Evolutionary conservation across 2,329 filamentous ascomycete genomes (phyloP), one percentile per base, ranked within the genome.

Genomic region (Blastomyces emzantsi): DNA sequence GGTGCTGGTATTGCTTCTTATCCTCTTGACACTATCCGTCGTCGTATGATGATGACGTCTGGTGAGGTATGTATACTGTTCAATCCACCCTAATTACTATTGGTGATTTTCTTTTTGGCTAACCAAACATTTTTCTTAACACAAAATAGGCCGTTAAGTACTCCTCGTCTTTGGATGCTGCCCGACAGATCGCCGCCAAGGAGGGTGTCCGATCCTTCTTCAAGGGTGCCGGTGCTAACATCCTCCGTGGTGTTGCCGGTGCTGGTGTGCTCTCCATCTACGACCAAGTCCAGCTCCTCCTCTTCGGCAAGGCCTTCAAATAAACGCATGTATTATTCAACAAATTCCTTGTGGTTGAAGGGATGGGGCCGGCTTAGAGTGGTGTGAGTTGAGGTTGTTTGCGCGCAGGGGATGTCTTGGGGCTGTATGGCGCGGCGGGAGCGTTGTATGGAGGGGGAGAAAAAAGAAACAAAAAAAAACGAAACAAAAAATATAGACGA

Each of bases 191-290:
- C 79, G 81, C 97, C 77, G 92, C 92, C 84, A 90, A 80, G 84
- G 94, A 97, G 87, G 94, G 94, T 87, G 84, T 95, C 83, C 90
- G 87, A 85, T 99, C 94, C 76, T 93, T 99, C 83, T 99, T 99
- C 92, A 99, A 99, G 91, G 94, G 94, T 92, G 94, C 94, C 80
- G 94, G 94, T 91, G 94, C 94, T 88, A 99, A 99, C 91, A 99
- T 99, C 79, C 94, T 99, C 85, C 94, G 94, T 96, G 95, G 94
- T 97, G 94, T 99, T 79, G 94, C 94, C 79, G 95, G 94, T 91
- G 94, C 94, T 85, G 94, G 94, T 99, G 94, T 99, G 80, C 87
- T 99, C 80, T 99, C 94, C 82, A 97, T 99, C 91, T 99, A 99
- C 85, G 94, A 99, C 82, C 93, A 97, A 87, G 90, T 90, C 81